Conservation (phyloP, 805 yeast genomes). For the Spencermartinsiella europaea region DNA sequence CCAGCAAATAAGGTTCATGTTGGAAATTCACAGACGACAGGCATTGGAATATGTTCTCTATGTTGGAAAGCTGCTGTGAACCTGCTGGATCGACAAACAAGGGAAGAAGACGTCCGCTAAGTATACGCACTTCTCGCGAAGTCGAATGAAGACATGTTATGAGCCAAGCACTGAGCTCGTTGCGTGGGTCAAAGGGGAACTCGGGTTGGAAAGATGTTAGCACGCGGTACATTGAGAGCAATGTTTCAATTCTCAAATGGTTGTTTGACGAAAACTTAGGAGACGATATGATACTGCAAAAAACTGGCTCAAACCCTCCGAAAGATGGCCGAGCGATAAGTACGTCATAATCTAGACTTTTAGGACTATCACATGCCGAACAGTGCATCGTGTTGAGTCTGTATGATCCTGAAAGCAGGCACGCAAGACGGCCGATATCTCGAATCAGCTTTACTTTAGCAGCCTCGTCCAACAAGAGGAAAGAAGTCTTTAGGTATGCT, state of each 20-base stretch:
- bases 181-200: constrained; percentile 8
- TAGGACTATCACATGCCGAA: not conserved
- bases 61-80: not conserved
- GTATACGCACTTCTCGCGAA: constrained; percentile 17
- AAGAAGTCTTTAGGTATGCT: not conserved
- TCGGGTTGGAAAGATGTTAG: constrained; percentile 10
- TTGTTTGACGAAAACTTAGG: constrained; percentile 10
- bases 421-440: constrained; percentile 6
- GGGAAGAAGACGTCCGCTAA: constrained; percentile 15
- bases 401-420: constrained; percentile 2
- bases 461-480: not conserved
- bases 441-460: not conserved
- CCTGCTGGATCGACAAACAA: constrained; percentile 7
- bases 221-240: constrained; percentile 12
- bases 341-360: not conserved
- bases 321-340: not conserved
- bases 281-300: constrained; percentile 10
- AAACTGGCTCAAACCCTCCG: constrained; percentile 8
- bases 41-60: constrained; percentile 9
- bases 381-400: not conserved
- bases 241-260: constrained; percentile 13
- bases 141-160: constrained; percentile 18
- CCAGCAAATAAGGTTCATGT: constrained; percentile 19
- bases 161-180: constrained; percentile 15
- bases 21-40: constrained; percentile 11